These are phyloP conservation scores for Colletotrichum siamense DNA, from an alignment of 2,329 filamentous ascomycete genomes.

Conservation along the genomic window DNA sequence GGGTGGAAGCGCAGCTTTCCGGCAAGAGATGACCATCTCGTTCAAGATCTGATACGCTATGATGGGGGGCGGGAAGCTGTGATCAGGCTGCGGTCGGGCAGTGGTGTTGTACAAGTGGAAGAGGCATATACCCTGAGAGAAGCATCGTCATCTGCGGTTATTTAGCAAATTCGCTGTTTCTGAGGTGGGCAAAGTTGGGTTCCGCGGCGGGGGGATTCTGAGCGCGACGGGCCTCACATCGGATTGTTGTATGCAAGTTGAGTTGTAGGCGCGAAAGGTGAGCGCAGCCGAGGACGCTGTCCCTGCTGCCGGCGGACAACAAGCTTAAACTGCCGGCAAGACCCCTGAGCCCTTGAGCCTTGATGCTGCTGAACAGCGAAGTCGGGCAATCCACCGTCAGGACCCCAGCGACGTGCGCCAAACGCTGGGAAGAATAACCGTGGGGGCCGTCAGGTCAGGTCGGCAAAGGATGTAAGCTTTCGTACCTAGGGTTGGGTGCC, in stretches of 20 bases:
- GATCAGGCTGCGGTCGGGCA: neutral
- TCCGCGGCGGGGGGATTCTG: neutral
- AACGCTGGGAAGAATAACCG: neutral
- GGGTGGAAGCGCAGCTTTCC: neutral
- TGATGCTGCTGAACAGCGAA: neutral
- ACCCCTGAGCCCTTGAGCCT: neutral
- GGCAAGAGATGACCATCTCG: slow-evolving; percentile 4
- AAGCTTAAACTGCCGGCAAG: slow-evolving; percentile 12
- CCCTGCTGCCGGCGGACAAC: neutral
- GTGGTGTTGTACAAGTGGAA: neutral
- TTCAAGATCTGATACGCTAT: slow-evolving; percentile 2
- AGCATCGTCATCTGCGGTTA: neutral
- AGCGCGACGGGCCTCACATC: slow-evolving; percentile 3
- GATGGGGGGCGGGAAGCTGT: neutral
- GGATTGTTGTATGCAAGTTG: neutral
- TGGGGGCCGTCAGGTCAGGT: neutral
- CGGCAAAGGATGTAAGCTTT: neutral
- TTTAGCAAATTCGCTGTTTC: neutral
- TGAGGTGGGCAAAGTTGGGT: neutral
- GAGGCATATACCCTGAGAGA: neutral
- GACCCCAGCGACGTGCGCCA: neutral
- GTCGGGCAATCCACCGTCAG: neutral
- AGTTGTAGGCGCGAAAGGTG: neutral
- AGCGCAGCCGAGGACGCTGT: neutral
- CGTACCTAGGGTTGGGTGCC: neutral